phyloP scores from a whole-genome alignment of 2,329 filamentous ascomycete genomes.

The Arthrinium puccinioides region DNA sequence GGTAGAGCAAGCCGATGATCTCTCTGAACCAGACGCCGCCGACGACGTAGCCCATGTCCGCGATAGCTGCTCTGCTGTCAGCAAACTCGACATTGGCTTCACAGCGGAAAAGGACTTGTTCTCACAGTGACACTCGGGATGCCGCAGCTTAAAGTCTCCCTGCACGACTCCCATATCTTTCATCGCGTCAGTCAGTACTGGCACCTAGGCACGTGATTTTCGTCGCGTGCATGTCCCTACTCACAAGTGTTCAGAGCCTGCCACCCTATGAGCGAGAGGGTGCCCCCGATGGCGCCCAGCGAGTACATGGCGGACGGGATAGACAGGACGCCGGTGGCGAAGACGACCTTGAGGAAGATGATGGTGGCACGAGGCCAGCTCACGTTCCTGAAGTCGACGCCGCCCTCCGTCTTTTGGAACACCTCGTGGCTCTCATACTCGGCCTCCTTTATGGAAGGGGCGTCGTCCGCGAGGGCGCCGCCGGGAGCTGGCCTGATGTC shows the following conservation, averaged over 20 bases:
- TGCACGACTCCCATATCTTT: conserved; percentile 30
- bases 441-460: too few relatives aligned
- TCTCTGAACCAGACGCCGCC: conserved; percentile 45
- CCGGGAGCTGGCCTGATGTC: too few relatives aligned
- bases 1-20: conserved; percentile 46
- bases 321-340: conserved; percentile 17
- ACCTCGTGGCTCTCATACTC: conserved; percentile 30
- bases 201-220: neutral
- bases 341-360: conserved; percentile 42
- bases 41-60: conserved; percentile 51
- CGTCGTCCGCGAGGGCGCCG: too few relatives aligned
- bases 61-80: conserved; percentile 17
- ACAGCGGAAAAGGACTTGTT: too few relatives aligned
- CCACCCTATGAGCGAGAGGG: conserved; percentile 17
- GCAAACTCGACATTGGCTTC: too few relatives aligned
- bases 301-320: conserved; percentile 18
- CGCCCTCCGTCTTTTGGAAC: conserved; percentile 37
- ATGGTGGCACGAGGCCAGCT: conserved; percentile 42
- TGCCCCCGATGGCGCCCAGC: conserved; percentile 16
- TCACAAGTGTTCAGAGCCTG: conserved; percentile 16
- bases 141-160: conserved; percentile 29
- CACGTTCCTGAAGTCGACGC: conserved; percentile 46
- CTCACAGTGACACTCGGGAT: conserved; percentile 27
- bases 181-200: too few relatives aligned
- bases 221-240: neutral